phyloP scores from a whole-genome alignment of 1,284 basidiomycete species.

The Quambalaria eucalypti region DNA sequence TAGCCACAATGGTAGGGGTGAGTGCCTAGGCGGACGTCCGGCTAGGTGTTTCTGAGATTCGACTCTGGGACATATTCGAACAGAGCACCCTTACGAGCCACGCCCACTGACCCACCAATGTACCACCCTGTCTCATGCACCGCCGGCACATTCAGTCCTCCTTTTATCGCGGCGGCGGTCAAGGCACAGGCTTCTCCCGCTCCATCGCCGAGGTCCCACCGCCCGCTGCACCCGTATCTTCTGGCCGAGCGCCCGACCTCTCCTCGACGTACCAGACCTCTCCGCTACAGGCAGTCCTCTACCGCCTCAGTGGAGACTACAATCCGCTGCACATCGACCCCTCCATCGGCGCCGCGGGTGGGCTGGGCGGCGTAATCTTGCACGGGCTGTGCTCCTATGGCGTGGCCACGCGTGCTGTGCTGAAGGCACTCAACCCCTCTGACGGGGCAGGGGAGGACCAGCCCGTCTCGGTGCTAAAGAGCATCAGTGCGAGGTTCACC shows the following conservation, averaged over 20 bases:
- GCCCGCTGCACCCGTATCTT: constrained; percentile 8
- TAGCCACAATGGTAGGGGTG: constrained; percentile 32
- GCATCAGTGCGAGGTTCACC: constrained; percentile 30
- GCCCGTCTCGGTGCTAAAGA: constrained; percentile 12
- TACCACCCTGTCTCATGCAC: background rate
- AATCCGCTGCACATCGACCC: constrained; percentile 41
- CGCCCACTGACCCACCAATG: background rate
- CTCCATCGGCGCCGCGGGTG: constrained; percentile 21
- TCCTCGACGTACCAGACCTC: constrained; percentile 19
- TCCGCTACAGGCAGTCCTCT: constrained; percentile 27
- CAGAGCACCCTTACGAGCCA: too few species aligned
- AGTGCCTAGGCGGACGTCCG: background rate
- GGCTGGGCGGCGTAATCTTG: constrained; percentile 33
- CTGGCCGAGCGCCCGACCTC: constrained; percentile 18
- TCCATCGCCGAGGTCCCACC: constrained; percentile 15
- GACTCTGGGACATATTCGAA: too few species aligned
- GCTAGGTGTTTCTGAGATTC: background rate
- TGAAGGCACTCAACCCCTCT: constrained; percentile 17
- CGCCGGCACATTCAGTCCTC: constrained; percentile 4
- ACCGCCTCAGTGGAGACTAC: constrained; percentile 43
- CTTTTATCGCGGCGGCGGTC: constrained; percentile 37
- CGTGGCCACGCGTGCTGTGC: constrained; percentile 30
- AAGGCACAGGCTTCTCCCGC: constrained; percentile 31
- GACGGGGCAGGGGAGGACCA: constrained; percentile 18
- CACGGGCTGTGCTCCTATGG: constrained; percentile 38